Evolutionary conservation across 2,329 filamentous ascomycete genomes (phyloP).

Genomic region (Penicillium sp.): DNA sequence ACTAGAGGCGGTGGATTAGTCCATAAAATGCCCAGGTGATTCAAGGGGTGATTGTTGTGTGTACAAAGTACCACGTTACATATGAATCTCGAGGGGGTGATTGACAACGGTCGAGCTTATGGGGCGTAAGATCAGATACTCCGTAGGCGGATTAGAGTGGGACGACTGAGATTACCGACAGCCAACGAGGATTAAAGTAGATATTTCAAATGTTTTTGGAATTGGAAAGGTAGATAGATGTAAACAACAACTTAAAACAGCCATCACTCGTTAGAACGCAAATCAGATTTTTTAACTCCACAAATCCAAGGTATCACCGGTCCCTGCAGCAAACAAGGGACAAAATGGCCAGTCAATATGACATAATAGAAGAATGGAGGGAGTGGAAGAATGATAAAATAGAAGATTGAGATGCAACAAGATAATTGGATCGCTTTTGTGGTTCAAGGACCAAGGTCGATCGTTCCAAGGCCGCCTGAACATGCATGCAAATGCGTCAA

Average conservation of each 20-base stretch:
- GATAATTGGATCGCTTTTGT: constrained; percentile 21
- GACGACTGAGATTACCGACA: background rate
- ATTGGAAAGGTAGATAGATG: constrained; percentile 8
- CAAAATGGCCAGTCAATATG: constrained; percentile 14
- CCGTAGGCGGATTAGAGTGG: background rate
- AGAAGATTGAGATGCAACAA: constrained; percentile 10
- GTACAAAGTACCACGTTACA: too few relatives aligned
- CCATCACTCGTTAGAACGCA: constrained; percentile 15
- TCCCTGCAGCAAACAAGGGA: constrained; percentile 5
- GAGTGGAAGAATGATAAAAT: constrained; percentile 13
- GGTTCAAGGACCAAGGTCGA: constrained; percentile 14
- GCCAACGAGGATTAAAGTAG: background rate
- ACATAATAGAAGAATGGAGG: constrained; percentile 6
- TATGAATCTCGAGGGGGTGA: too few relatives aligned
- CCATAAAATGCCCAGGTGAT: too few relatives aligned
- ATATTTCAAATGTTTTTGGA: constrained; percentile 17
- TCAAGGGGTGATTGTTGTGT: too few relatives aligned
- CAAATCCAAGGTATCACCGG: constrained; percentile 22
- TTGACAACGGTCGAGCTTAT: too few relatives aligned
- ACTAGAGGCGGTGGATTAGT: too few relatives aligned
- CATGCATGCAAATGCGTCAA: background rate
- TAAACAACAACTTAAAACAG: constrained; percentile 8
- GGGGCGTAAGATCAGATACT: background rate
- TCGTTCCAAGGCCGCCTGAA: constrained; percentile 12
- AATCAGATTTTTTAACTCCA: constrained; percentile 15